Conservation (phyloP, 768 basidiomycete genomes). For the Auriscalpium microsporum region DNA sequence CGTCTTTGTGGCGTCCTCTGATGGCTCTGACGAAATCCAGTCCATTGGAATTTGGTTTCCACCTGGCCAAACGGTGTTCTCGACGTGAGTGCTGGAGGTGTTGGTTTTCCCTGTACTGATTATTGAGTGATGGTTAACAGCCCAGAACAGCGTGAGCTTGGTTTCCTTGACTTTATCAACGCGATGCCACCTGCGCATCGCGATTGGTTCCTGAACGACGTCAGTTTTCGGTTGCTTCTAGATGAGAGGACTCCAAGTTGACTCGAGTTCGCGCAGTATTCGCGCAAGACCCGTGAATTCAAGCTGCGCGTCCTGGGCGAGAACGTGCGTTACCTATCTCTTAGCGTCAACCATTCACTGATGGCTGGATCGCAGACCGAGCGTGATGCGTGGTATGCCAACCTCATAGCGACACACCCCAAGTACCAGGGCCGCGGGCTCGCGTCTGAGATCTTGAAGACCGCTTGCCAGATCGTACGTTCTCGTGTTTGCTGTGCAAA, state of each 20-base stretch:
- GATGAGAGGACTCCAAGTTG: background rate
- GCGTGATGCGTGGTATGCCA: slow-evolving; percentile 1
- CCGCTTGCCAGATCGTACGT: background rate
- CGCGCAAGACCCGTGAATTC: background rate
- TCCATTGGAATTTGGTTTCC: slow-evolving; percentile 1
- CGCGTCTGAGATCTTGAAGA: background rate
- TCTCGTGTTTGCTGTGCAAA: no score
- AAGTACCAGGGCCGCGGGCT: background rate
- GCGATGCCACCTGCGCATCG: background rate
- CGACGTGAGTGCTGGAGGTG: background rate
- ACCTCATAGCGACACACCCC: background rate
- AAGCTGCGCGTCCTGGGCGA: slow-evolving; percentile 1
- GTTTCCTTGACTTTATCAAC: background rate
- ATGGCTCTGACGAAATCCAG: background rate
- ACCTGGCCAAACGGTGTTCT: background rate
- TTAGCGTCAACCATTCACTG: background rate
- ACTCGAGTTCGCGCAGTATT: background rate
- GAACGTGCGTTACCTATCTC: background rate
- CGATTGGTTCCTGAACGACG: slow-evolving; percentile 1
- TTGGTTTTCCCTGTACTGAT: no score
- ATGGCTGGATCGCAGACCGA: background rate
- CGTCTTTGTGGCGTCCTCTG: background rate
- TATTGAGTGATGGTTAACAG: background rate
- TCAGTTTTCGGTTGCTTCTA: background rate
- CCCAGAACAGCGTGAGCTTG: background rate